Conservation (phyloP, 305 asterid genomes). For the Petunia hybrid region DNA sequence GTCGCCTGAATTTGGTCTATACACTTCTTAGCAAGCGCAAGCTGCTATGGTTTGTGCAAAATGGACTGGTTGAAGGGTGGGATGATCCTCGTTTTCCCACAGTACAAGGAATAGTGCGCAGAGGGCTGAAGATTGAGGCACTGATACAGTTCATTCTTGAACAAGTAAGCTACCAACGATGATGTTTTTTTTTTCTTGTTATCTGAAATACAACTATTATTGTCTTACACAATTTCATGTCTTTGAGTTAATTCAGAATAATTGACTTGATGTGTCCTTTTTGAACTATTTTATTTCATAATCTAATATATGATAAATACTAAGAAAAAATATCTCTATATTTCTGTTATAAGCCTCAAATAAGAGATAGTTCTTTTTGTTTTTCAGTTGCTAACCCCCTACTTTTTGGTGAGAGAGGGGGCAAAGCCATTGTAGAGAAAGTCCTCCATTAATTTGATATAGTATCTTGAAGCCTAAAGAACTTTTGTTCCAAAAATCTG, state of each 20-base stretch:
- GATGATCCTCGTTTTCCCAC: constrained; percentile 99
- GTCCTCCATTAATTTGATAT: not conserved
- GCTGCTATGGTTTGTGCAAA: constrained; percentile 95
- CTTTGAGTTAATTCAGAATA: not conserved
- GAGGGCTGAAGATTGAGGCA: constrained; percentile 90
- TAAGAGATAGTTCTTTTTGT: not conserved
- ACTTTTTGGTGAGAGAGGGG: not conserved
- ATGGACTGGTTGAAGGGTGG: constrained; percentile 96
- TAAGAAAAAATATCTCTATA: not conserved
- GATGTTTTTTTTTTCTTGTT: not conserved
- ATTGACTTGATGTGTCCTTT: not conserved
- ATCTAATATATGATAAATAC: not conserved
- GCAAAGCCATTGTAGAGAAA: not conserved
- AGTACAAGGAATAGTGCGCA: constrained; percentile 94
- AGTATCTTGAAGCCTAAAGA: constrained; percentile 32
- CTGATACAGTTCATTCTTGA: constrained; percentile 90
- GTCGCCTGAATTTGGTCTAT: constrained; percentile 89
- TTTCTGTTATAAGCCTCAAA: constrained; percentile 20
- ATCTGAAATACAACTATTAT: not conserved
- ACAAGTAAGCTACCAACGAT: constrained; percentile 57
- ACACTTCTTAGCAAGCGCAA: constrained; percentile 99
- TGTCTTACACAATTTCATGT: not conserved
- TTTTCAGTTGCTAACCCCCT: too few relatives aligned
- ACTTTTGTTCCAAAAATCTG: constrained; percentile 26
- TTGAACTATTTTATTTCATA: not conserved